Percentiles rank a stretch among this genome's conserved stretches.
phyloP scores from a whole-genome alignment of 2,329 filamentous ascomycete genomes.

The Penicillium sp. region DNA sequence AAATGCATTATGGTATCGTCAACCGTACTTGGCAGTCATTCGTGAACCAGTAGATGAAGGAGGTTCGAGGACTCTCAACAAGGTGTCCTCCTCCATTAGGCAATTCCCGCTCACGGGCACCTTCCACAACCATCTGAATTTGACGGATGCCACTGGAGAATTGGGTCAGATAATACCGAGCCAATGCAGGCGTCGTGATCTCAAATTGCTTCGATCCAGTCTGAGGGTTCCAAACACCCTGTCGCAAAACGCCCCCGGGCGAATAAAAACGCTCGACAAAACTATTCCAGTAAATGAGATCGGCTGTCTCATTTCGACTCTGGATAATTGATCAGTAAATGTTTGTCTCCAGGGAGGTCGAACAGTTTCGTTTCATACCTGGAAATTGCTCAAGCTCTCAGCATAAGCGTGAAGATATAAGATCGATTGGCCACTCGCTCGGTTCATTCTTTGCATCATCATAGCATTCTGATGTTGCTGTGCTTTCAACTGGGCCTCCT shows the following conservation, averaged over 20 bases:
- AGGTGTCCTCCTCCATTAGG: conserved; percentile 64
- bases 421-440: conserved; percentile 44
- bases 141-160: conserved; percentile 81
- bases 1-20: not conserved
- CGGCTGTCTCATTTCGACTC: conserved; percentile 59
- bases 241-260: conserved; percentile 67
- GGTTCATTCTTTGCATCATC: conserved; percentile 37
- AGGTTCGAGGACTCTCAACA: conserved; percentile 71
- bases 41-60: conserved; percentile 83
- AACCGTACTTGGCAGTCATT: conserved; percentile 70
- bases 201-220: conserved; percentile 76
- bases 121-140: conserved; percentile 81
- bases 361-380: no score
- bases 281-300: conserved; percentile 69
- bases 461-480: conserved; percentile 38
- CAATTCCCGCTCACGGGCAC: conserved; percentile 54
- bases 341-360: no score
- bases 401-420: conserved; percentile 54
- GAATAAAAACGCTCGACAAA: conserved; percentile 84
- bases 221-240: conserved; percentile 56
- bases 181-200: conserved; percentile 72
- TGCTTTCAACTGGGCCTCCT: conserved; percentile 40
- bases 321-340: not conserved
- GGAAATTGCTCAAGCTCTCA: conserved; percentile 54
- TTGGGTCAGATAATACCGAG: conserved; percentile 84